Conservation (phyloP, 495 filamentous ascomycete genomes). For the Penicillium lagena region DNA sequence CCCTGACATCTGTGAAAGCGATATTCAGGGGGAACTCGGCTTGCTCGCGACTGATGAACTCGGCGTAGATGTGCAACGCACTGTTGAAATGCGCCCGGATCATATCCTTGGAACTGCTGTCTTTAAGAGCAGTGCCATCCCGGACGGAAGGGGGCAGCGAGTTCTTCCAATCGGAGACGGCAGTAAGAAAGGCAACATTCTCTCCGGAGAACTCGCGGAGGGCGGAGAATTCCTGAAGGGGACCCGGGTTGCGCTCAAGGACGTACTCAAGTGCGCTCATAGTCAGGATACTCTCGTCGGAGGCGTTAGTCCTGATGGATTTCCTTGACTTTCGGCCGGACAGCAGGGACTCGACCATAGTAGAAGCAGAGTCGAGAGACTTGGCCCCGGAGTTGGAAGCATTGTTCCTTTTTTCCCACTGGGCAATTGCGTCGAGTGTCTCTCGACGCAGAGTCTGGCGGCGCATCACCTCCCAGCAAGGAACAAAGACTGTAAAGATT, state of each 20-base stretch:
- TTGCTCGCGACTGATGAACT: conserved; percentile 47
- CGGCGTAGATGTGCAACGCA: conserved; percentile 52
- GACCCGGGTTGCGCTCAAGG: conserved; percentile 46
- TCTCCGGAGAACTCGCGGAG: conserved; percentile 60
- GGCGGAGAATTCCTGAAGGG: conserved; percentile 54
- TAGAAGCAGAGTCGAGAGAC: conserved; percentile 22
- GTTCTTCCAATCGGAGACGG: conserved; percentile 50
- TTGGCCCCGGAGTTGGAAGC: conserved; percentile 15
- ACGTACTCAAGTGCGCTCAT: conserved; percentile 56
- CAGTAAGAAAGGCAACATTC: conserved; percentile 60
- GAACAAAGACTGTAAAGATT: conserved; percentile 47
- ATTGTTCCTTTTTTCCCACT: conserved; percentile 29
- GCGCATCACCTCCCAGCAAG: conserved; percentile 48
- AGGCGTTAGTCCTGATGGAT: conserved; percentile 18
- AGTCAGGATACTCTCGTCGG: conserved; percentile 40
- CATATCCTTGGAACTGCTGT: conserved; percentile 19
- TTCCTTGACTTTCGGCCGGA: conserved; percentile 27
- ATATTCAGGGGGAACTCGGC: conserved; percentile 63
- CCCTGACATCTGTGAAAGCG: conserved; percentile 36
- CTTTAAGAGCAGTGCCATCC: conserved; percentile 7
- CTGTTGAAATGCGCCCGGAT: conserved; percentile 39
- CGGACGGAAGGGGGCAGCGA: conserved; percentile 12
- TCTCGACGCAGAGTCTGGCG: conserved; percentile 38
- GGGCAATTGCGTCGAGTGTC: conserved; percentile 29
- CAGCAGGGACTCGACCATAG: conserved; percentile 28